Base-by-base conservation (phyloP, 169 alveolate species). In the Cryptosporidium sp. region DNA sequence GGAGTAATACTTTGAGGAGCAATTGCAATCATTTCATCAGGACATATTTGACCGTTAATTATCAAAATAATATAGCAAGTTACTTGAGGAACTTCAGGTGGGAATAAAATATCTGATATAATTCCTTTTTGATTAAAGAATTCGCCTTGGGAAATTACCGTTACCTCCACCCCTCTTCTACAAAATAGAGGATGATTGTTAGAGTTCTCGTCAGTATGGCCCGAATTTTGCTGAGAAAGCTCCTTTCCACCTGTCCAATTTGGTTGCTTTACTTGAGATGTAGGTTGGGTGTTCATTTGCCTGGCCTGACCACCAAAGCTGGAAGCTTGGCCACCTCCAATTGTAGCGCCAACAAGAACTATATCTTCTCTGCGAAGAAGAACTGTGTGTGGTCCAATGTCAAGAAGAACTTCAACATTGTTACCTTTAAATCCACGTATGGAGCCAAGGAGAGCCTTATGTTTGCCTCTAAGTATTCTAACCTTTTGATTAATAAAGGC, bases 11-110 rank as follows among this genome's bases (percentile, higher is more conserved):
- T 80, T 42, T 62, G 89, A 29, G 89, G 89, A 39, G 89, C 72
- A 62, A 80, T 80, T 26, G 89, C 89, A 65, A 80, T 80, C 60
- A 80, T 80, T 26, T 80, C 89, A 62, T 80, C 89, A 44, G 89
- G 89, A 12, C 68, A 48, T n/a, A 80, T 65, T 80, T 65, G 35
- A 12, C 89, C 89, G 51, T 80, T 58, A 45, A 80, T 48, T 23
- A 80, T 80, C 21, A 80, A 37, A 16, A 80, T 65, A 62, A 80
- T 65, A 45, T 80, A 65, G 21, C 89, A 80, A 26, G 89, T 80
- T 31, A 80, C 26, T 65, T 67, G 65, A 18, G 89, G 89, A 29
- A 80, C 89, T 42, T 80, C 89, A 4, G 89, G 89, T 10, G 89
- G 89, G 23, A 62, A 80, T 16, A 80, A 44, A 42, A 80, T 48